phyloP scores from a whole-genome alignment of 371 early-diverging fungal genomes.

The Smittium mucronatum region DNA sequence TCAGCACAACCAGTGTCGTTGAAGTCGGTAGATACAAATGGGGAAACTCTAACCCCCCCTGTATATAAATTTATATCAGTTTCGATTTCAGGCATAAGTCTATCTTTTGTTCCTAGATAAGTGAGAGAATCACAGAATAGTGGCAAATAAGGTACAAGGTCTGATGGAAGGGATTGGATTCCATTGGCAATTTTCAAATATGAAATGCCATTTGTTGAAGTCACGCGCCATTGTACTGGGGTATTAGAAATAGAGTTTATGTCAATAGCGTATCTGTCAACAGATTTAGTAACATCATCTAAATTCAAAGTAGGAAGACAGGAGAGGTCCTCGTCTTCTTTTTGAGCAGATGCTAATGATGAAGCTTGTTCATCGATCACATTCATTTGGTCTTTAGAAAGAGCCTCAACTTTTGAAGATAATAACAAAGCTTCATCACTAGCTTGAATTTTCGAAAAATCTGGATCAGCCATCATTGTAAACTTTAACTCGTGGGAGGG shows the following conservation, averaged over 20 bases:
- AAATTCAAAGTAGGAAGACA: slow-evolving; percentile 71
- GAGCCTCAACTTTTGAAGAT: slow-evolving; percentile 37
- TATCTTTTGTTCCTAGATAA: slow-evolving; percentile 64
- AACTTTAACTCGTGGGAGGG: slow-evolving; percentile 65
- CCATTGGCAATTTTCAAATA: slow-evolving; percentile 62
- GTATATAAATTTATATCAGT: slow-evolving; percentile 74
- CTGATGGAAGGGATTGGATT: slow-evolving; percentile 29
- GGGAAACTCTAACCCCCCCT: slow-evolving; percentile 65
- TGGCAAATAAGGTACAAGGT: slow-evolving; percentile 57
- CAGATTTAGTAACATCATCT: slow-evolving; percentile 50
- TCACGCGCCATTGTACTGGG: slow-evolving; percentile 61
- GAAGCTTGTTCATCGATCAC: slow-evolving; percentile 46
- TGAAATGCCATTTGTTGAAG: slow-evolving; percentile 85
- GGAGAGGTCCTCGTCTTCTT: slow-evolving; percentile 55
- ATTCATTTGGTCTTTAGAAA: slow-evolving; percentile 46
- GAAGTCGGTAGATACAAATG: slow-evolving; percentile 51
- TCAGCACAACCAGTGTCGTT: slow-evolving; percentile 21
- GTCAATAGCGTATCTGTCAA: slow-evolving; percentile 49
- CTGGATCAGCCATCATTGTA: slow-evolving; percentile 65
- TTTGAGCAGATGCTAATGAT: slow-evolving; percentile 53
- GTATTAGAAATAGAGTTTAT: slow-evolving; percentile 41
- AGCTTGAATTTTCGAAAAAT: slow-evolving; percentile 42
- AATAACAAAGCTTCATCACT: slow-evolving; percentile 53
- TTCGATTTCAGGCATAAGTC: slow-evolving; percentile 71
- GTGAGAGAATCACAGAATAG: slow-evolving; percentile 67